These are phyloP conservation scores for Luffa aegyptiaca DNA, from an alignment of 306 rosid genomes.

Conservation along the genomic window DNA sequence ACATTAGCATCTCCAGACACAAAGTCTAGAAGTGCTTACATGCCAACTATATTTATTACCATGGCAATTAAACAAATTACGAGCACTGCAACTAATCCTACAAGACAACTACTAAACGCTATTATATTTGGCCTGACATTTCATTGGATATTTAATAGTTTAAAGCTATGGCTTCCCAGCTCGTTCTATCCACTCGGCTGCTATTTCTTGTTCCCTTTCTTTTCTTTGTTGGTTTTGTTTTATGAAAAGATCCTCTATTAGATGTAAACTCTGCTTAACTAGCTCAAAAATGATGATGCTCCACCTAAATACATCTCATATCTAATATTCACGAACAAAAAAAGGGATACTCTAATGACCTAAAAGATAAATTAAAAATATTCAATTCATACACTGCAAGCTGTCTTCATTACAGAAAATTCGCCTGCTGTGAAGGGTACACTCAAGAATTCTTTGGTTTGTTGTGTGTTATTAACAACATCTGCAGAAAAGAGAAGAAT, in stretches of 20 bases:
- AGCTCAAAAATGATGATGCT: background rate
- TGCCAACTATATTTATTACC: background rate
- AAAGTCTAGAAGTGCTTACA: too few species aligned
- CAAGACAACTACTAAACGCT: background rate
- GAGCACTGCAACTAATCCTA: background rate
- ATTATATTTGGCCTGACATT: background rate
- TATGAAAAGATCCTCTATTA: background rate
- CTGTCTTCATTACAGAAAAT: slow-evolving; percentile 79
- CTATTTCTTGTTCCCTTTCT: background rate
- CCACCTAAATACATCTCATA: background rate
- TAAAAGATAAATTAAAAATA: slow-evolving; percentile 7
- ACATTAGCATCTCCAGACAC: too few species aligned
- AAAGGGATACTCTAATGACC: background rate
- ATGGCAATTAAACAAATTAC: background rate
- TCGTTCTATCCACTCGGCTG: background rate
- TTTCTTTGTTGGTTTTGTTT: background rate
- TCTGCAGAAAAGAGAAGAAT: slow-evolving; percentile 29
- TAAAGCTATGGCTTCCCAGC: background rate
- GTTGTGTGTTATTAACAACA: slow-evolving; percentile 52
- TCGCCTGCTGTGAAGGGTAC: slow-evolving; percentile 83
- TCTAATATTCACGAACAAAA: background rate
- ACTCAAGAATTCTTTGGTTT: slow-evolving; percentile 42
- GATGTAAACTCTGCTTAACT: background rate
- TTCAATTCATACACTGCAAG: slow-evolving; percentile 69
- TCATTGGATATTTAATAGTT: background rate